phyloP scores from a whole-genome alignment of 345 rosid species.

The Hypericum androsaemum region DNA sequence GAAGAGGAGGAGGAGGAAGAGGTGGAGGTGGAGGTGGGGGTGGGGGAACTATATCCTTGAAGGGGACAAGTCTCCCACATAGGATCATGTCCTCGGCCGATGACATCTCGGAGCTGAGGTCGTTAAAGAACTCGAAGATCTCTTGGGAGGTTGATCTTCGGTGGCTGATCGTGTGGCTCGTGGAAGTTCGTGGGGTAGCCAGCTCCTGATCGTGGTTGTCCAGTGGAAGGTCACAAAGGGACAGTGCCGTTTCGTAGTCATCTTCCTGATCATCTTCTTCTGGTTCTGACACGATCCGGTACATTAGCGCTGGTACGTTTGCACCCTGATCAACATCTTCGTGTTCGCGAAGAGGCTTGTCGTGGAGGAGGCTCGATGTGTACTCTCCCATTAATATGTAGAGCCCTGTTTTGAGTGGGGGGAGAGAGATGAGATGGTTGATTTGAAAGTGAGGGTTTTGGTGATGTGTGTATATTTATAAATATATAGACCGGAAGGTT shows the following conservation, averaged over 20 bases:
- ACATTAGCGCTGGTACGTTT: no score
- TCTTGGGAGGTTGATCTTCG: slow-evolving; percentile 26
- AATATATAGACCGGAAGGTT: no score
- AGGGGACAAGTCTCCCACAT: slow-evolving; percentile 57
- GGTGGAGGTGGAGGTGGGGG: slow-evolving; percentile 6
- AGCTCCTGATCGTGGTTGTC: not conserved
- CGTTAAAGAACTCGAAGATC: slow-evolving; percentile 43
- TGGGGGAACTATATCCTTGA: slow-evolving; percentile 17
- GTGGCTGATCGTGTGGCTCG: not conserved
- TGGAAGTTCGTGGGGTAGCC: not conserved
- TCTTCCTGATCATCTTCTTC: slow-evolving; percentile 6
- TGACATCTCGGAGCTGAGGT: slow-evolving; percentile 36
- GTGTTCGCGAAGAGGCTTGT: no score
- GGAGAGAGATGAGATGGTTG: no score
- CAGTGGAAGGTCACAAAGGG: slow-evolving; percentile 45
- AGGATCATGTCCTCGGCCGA: slow-evolving; percentile 70
- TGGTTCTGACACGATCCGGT: not conserved
- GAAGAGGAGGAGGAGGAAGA: not conserved
- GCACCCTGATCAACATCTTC: no score
- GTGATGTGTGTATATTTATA: no score
- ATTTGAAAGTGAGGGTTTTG: no score
- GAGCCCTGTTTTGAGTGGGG: no score
- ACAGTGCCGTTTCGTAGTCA: slow-evolving; percentile 32
- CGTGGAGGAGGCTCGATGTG: no score
- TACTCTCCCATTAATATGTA: no score